Evolutionary conservation across 352 stramenopile genomes (phyloP).

Genomic region (Globisporangium megalacanthum): DNA sequence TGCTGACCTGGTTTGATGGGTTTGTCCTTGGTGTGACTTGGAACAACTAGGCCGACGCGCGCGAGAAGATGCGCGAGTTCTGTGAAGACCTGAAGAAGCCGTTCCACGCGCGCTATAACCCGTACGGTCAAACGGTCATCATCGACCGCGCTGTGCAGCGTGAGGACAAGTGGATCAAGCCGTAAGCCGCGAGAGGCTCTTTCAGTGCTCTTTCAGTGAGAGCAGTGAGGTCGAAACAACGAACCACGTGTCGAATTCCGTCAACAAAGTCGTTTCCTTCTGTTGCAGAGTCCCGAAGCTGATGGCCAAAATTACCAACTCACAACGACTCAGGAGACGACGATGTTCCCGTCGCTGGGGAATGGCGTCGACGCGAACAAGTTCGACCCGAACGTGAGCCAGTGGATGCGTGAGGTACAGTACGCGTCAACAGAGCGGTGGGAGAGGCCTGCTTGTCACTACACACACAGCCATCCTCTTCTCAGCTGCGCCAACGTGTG

Average conservation of each 20-base stretch:
- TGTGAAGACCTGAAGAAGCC: conserved; percentile 93
- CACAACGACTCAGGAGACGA: neutral
- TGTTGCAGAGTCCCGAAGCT: neutral
- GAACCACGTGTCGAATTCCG: neutral
- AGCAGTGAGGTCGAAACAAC: neutral
- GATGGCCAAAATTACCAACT: neutral
- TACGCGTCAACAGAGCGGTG: conserved; percentile 4
- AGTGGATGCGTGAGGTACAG: conserved; percentile 69
- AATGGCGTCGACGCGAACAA: conserved; percentile 35
- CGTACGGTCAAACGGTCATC: conserved; percentile 86
- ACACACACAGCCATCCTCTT: neutral
- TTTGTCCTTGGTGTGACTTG: neutral
- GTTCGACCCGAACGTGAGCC: conserved; percentile 38
- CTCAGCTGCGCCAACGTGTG: neutral
- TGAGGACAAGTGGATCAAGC: conserved; percentile 50
- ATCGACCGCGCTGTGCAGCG: conserved; percentile 69
- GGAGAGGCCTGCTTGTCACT: neutral
- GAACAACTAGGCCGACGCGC: conserved; percentile 72
- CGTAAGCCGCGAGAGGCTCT: neutral
- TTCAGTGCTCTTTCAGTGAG: no score
- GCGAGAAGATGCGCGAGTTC: conserved; percentile 93
- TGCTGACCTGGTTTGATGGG: neutral
- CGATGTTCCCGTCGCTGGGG: conserved; percentile 29
- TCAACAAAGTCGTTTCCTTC: neutral
- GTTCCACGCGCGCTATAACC: conserved; percentile 95